A percentile compares a stretch with the other conserved stretches of the same genome.
Evolutionary conservation across 75 land plant species (phyloP).

Genomic region (Picea glauca): DNA sequence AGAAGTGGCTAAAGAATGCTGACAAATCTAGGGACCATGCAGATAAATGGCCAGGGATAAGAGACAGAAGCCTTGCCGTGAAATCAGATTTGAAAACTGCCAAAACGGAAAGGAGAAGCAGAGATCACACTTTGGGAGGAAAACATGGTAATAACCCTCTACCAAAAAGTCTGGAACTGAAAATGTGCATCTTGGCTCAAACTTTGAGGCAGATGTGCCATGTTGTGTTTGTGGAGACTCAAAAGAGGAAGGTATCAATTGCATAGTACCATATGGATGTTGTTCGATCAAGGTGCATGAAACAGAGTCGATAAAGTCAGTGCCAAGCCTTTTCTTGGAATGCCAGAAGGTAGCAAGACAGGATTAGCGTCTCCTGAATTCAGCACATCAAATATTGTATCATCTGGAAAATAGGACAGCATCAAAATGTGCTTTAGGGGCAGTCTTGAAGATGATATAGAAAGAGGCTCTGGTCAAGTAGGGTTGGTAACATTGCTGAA

Average conservation of each 20-base stretch:
- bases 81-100: not conserved
- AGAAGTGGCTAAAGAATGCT: not conserved
- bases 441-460: not conserved
- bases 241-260: slow-evolving; percentile 31
- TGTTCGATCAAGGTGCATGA: slow-evolving; percentile 64
- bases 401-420: not conserved
- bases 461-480: not conserved
- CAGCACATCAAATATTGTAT: not conserved
- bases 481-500: not conserved
- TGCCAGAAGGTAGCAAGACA: not conserved
- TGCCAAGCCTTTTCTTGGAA: not conserved
- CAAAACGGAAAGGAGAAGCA: not conserved
- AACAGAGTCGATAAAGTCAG: slow-evolving; percentile 14
- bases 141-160: not conserved
- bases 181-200: not conserved
- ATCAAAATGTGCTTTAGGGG: not conserved
- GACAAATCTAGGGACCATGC: not conserved
- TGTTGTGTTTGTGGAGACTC: slow-evolving; percentile 60
- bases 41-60: not conserved
- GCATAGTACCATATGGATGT: slow-evolving; percentile 29
- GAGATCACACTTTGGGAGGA: not conserved
- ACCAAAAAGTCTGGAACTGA: not conserved
- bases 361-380: not conserved
- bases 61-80: not conserved
- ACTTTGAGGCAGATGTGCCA: slow-evolving; percentile 21